Evolutionary conservation across 176 grass and related monocot genomes (phyloP).

Genomic region (Chloris gayana): DNA sequence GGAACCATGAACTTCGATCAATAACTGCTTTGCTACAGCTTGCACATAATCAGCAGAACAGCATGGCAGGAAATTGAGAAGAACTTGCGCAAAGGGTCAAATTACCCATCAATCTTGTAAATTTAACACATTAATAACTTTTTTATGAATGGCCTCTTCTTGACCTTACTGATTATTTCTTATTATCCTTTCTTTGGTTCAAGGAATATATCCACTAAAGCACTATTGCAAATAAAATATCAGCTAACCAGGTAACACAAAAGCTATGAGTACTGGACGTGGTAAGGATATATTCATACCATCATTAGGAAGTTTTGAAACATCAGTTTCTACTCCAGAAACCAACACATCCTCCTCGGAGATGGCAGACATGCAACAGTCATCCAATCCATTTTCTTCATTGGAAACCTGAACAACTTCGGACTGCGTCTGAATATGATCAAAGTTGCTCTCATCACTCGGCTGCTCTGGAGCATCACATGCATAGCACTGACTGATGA

Average conservation of each 20-base stretch:
- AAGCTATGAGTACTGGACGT: conserved; percentile 16
- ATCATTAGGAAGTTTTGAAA: conserved; percentile 51
- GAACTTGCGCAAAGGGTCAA: background rate
- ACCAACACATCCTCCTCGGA: conserved; percentile 52
- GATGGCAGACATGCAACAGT: conserved; percentile 52
- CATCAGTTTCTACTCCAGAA: conserved; percentile 52
- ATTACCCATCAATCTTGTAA: background rate
- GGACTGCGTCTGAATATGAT: conserved; percentile 49
- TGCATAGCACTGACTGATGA: conserved; percentile 29
- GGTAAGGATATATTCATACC: conserved; percentile 49
- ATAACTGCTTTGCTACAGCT: background rate
- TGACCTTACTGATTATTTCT: background rate
- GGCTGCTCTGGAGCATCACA: conserved; percentile 30
- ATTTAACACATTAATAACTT: background rate
- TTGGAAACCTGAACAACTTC: conserved; percentile 38
- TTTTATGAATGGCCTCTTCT: background rate
- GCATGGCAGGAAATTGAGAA: background rate
- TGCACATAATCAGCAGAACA: background rate
- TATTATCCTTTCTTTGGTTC: background rate
- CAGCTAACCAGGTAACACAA: background rate
- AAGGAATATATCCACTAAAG: background rate
- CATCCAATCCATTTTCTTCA: conserved; percentile 47
- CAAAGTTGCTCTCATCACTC: conserved; percentile 38
- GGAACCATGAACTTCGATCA: background rate
- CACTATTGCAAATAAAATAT: background rate